phyloP scores from a whole-genome alignment of 2,329 filamentous ascomycete genomes.

The Arthroderma uncinatum region DNA sequence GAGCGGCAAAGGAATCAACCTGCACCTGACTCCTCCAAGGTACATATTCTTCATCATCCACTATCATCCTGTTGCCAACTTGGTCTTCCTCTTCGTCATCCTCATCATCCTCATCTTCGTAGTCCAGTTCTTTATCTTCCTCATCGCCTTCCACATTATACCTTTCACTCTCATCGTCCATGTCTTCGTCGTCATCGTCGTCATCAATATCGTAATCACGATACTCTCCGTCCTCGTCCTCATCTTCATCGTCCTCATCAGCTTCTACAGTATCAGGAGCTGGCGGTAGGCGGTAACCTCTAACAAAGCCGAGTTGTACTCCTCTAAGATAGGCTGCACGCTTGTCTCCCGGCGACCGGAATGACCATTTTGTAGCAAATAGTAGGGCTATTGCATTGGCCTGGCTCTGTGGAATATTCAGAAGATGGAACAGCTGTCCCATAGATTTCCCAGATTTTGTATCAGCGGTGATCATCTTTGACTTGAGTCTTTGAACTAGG shows the following conservation, averaged over 20 bases:
- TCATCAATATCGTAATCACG: constrained; percentile 3
- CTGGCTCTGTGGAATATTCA: constrained; percentile 19
- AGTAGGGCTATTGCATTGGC: constrained; percentile 17
- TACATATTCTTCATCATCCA: background rate
- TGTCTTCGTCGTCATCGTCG: background rate
- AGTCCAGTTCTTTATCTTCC: too few species aligned
- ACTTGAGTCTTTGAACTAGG: constrained; percentile 11
- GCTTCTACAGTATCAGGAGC: background rate
- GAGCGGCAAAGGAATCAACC: background rate
- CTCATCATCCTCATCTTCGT: too few species aligned
- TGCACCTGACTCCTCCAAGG: background rate
- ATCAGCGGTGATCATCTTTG: constrained; percentile 15
- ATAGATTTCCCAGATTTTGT: constrained; percentile 15
- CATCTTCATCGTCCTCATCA: constrained; percentile 3
- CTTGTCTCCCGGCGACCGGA: constrained; percentile 12
- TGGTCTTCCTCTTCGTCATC: too few species aligned
- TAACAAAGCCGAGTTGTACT: constrained; percentile 8
- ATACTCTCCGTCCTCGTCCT: background rate
- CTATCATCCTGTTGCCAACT: too few species aligned
- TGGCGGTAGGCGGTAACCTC: background rate
- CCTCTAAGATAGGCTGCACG: constrained; percentile 10
- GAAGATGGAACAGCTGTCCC: constrained; percentile 17
- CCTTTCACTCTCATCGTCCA: too few species aligned
- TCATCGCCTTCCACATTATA: too few species aligned
- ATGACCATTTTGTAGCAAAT: constrained; percentile 18